These are phyloP conservation scores for Podospora anserina DNA, from an alignment of 495 filamentous ascomycete genomes.

Conservation along the genomic window DNA sequence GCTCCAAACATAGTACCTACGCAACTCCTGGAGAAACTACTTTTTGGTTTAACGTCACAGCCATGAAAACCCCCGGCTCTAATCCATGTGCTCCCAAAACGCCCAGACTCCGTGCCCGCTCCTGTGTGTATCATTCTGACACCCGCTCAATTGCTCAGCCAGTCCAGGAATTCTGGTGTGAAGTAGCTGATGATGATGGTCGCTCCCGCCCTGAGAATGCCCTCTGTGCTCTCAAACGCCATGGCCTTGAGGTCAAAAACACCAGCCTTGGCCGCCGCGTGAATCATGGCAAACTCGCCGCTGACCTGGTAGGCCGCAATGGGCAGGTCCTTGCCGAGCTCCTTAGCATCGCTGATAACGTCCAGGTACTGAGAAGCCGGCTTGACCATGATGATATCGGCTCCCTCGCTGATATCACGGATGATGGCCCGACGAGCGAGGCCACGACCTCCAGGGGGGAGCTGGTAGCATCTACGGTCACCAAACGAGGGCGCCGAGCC, in stretches of 20 bases:
- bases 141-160: conserved; percentile 51
- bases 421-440: conserved; percentile 87
- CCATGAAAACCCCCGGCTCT: not conserved
- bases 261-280: conserved; percentile 89
- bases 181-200: conserved; percentile 93
- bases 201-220: conserved; percentile 88
- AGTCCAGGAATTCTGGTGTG: conserved; percentile 87
- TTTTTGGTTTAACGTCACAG: not conserved
- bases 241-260: conserved; percentile 97
- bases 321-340: conserved; percentile 83
- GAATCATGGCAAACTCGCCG: conserved; percentile 97
- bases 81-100: conserved; percentile 12
- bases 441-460: conserved; percentile 88
- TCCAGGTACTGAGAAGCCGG: conserved; percentile 91
- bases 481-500: conserved; percentile 91
- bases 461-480: conserved; percentile 92
- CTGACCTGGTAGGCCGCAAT: conserved; percentile 95
- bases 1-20: not conserved
- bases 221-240: conserved; percentile 90
- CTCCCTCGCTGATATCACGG: conserved; percentile 87
- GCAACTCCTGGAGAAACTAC: not conserved
- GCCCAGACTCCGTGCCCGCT: conserved; percentile 15
- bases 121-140: conserved; percentile 18
- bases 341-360: conserved; percentile 93
- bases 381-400: conserved; percentile 99